A percentile compares a stretch with the other conserved stretches of the same genome.
Conservation (phyloP, 139 green algal species). For the Marvania coccoides region DNA sequence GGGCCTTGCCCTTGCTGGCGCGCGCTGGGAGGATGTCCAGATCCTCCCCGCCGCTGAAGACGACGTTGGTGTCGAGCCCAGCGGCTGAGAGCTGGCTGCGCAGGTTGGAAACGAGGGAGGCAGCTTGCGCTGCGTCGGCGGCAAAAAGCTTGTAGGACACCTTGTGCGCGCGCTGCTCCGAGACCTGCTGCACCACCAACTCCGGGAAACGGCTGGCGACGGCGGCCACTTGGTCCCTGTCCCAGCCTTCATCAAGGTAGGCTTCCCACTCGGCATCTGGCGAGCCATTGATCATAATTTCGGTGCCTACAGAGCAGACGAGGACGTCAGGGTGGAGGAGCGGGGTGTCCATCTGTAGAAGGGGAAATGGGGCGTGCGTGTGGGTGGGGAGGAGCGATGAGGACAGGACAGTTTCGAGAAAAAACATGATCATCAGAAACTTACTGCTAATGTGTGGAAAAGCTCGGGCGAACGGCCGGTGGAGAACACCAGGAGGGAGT, state of each 20-base stretch:
- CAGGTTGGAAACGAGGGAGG: conserved; percentile 23
- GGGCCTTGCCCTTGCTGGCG: conserved; percentile 81
- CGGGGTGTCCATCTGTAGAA: conserved; percentile 55
- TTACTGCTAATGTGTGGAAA: conserved; percentile 63
- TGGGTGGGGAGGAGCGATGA: background rate
- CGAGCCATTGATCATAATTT: conserved; percentile 67
- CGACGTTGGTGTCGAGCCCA: conserved; percentile 47
- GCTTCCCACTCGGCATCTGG: conserved; percentile 59
- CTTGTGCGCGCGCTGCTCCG: conserved; percentile 88
- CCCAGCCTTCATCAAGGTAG: conserved; percentile 49
- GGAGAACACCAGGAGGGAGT: conserved; percentile 86
- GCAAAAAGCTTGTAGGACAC: conserved; percentile 67
- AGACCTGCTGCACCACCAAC: conserved; percentile 42
- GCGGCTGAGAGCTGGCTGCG: conserved; percentile 22
- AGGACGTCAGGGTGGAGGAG: conserved; percentile 74
- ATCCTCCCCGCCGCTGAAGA: conserved; percentile 77
- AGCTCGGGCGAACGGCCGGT: conserved; percentile 77
- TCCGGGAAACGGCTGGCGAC: conserved; percentile 5
- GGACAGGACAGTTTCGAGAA: background rate
- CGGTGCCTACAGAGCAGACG: conserved; percentile 88
- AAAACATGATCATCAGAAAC: background rate
- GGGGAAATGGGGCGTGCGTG: background rate
- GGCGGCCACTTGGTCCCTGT: conserved; percentile 13
- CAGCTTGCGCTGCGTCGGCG: background rate
- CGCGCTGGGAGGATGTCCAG: conserved; percentile 72